Conservation (phyloP, 2,329 filamentous ascomycete species). For the Teratosphaeria gauchensis region DNA sequence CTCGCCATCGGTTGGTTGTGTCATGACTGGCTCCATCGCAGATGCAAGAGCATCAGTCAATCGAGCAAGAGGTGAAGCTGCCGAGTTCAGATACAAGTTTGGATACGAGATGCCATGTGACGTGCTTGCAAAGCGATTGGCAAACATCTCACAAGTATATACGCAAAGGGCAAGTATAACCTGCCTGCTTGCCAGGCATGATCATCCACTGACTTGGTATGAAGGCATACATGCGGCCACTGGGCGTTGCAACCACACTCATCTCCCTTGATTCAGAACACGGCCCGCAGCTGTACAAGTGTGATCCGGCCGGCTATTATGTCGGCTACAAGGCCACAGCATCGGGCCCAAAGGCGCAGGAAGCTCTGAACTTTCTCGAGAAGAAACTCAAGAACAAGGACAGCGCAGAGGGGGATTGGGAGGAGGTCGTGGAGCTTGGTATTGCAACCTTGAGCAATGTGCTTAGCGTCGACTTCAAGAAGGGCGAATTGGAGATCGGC, state of each 20-base stretch:
- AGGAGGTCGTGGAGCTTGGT: conserved; percentile 93
- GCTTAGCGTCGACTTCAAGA: conserved; percentile 98
- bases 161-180: conserved; percentile 69
- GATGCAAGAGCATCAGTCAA: conserved; percentile 90
- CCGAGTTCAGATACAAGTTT: conserved; percentile 96
- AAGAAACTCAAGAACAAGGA: conserved; percentile 99
- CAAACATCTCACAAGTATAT: conserved; percentile 99
- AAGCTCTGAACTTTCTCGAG: conserved; percentile 95
- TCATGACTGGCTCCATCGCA: conserved; percentile 97
- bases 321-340: conserved; percentile 97
- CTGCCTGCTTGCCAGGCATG: background rate
- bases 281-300: conserved; percentile 95
- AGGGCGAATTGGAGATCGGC: conserved; percentile 95
- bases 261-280: conserved; percentile 88
- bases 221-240: conserved; percentile 92
- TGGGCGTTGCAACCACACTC: conserved; percentile 89
- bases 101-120: conserved; percentile 99
- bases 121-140: conserved; percentile 87
- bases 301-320: conserved; percentile 95
- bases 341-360: conserved; percentile 95
- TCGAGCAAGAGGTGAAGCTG: conserved; percentile 87
- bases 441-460: conserved; percentile 94
- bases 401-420: conserved; percentile 80
- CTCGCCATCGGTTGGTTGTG: conserved; percentile 90
- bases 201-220: conserved; percentile 21